A percentile compares a stretch with the other conserved stretches of the same genome.
Conservation (phyloP, 164 flowering plant species). For the Dillenia turbinata region DNA sequence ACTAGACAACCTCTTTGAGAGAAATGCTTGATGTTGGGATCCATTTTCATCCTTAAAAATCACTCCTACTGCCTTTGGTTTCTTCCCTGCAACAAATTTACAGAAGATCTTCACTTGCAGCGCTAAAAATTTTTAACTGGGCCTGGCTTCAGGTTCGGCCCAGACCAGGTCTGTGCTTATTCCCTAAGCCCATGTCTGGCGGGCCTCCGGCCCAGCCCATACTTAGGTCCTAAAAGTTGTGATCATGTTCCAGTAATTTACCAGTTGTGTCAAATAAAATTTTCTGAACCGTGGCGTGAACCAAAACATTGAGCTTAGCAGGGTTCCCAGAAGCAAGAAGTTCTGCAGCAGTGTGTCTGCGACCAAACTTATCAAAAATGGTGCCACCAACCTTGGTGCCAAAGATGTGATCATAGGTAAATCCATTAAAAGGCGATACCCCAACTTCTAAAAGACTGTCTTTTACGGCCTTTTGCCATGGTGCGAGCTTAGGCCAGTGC, state of each 20-base stretch:
- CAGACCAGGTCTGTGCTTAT: too few relatives aligned
- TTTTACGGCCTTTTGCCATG: slow-evolving; percentile 74
- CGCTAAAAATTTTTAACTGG: too few relatives aligned
- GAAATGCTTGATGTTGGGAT: slow-evolving; percentile 45
- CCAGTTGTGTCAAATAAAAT: slow-evolving; percentile 59
- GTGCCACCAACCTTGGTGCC: slow-evolving; percentile 97
- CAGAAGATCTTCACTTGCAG: too few relatives aligned
- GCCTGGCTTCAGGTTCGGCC: too few relatives aligned
- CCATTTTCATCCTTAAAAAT: slow-evolving; percentile 85
- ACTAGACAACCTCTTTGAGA: slow-evolving; percentile 33
- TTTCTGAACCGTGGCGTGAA: slow-evolving; percentile 75
- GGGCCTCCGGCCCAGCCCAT: too few relatives aligned
- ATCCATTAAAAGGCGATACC: slow-evolving; percentile 79
- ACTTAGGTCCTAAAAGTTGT: too few relatives aligned
- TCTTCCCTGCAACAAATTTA: slow-evolving; percentile 32
- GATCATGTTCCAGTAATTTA: slow-evolving; percentile 5
- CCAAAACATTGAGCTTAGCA: slow-evolving; percentile 47
- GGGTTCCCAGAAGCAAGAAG: slow-evolving; percentile 61
- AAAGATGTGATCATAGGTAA: slow-evolving; percentile 72
- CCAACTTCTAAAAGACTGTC: slow-evolving; percentile 76
- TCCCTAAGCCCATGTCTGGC: too few relatives aligned
- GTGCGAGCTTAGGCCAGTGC: slow-evolving; percentile 42
- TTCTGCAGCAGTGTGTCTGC: slow-evolving; percentile 84
- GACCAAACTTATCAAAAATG: slow-evolving; percentile 66
- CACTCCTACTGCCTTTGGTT: slow-evolving; percentile 74